These are phyloP conservation scores for Puccinellia tenuiflora DNA, from an alignment of 176 grass and related monocot species.

Conservation along the genomic window DNA sequence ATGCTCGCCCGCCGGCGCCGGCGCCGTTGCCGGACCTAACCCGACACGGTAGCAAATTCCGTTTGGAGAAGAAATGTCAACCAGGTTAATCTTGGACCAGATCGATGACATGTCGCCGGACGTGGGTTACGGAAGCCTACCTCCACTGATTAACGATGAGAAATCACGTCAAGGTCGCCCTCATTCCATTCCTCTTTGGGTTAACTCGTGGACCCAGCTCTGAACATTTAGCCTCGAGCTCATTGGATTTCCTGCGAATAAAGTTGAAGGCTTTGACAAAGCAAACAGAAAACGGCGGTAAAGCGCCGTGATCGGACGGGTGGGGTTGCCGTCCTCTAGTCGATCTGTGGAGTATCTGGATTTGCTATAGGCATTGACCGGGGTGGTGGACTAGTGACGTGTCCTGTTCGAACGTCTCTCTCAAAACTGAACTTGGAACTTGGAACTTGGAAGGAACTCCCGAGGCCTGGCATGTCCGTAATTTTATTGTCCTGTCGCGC, in stretches of 20 bases:
- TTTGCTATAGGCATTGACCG: constrained; percentile 4
- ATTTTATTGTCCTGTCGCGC: not conserved
- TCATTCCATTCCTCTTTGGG: not conserved
- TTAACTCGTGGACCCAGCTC: not conserved
- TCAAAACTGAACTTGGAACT: not conserved
- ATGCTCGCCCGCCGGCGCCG: not conserved
- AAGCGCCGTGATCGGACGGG: not conserved
- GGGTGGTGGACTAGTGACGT: not conserved
- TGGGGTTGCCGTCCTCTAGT: not conserved
- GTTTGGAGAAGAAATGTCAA: not conserved
- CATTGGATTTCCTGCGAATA: constrained; percentile 14
- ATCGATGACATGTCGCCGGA: not conserved
- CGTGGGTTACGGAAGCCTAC: constrained; percentile 19
- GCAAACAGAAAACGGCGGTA: not conserved
- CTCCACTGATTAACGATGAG: not conserved
- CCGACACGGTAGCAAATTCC: not conserved
- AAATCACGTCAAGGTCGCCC: not conserved
- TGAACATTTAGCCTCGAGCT: not conserved
- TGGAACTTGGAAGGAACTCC: too few species aligned
- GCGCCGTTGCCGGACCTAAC: not conserved
- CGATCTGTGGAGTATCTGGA: not conserved
- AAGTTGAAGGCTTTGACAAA: constrained; percentile 14
- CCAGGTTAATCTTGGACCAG: not conserved
- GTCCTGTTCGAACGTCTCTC: not conserved
- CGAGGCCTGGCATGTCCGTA: not conserved